phyloP scores from a whole-genome alignment of 2,329 filamentous ascomycete species.

The Aschersonia sp. region DNA sequence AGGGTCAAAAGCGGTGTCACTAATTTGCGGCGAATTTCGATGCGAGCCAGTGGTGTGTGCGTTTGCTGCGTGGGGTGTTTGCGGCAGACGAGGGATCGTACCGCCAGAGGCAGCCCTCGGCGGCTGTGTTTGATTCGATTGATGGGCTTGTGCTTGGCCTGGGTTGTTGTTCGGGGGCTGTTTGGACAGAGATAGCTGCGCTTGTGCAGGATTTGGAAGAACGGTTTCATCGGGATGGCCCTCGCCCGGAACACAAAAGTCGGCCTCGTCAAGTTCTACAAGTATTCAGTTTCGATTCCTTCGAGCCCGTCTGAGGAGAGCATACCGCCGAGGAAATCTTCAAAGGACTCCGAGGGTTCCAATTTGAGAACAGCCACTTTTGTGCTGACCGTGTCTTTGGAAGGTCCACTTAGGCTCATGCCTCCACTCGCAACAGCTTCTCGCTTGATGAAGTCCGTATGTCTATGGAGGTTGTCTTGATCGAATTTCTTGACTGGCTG shows the following conservation, averaged over 20 bases:
- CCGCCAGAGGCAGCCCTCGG: constrained; percentile 8
- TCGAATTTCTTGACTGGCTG: constrained; percentile 59
- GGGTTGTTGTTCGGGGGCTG: constrained; percentile 5
- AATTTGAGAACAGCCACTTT: constrained; percentile 10
- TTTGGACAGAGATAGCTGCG: constrained; percentile 8
- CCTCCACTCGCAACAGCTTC: constrained; percentile 22
- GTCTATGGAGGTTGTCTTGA: constrained; percentile 65
- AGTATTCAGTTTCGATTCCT: constrained; percentile 20
- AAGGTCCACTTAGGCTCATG: not conserved
- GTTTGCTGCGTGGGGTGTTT: constrained; percentile 18
- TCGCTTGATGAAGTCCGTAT: constrained; percentile 58
- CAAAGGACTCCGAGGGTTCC: constrained; percentile 30
- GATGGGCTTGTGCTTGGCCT: constrained; percentile 7
- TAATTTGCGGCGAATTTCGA: constrained; percentile 9
- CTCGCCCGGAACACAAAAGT: constrained; percentile 55
- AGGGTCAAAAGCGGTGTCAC: constrained; percentile 15
- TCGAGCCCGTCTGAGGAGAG: constrained; percentile 21
- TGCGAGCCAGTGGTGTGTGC: constrained; percentile 6
- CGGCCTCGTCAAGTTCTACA: constrained; percentile 60
- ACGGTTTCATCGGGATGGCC: constrained; percentile 66
- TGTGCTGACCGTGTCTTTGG: constrained; percentile 1
- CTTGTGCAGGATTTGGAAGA: constrained; percentile 23
- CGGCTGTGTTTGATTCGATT: not conserved
- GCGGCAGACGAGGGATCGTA: constrained; percentile 11
- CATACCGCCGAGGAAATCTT: constrained; percentile 35